Evolutionary conservation across 306 rosid genomes (phyloP), one percentile per base, ranked within the genome.

Genomic region (Glycine tomentella): DNA sequence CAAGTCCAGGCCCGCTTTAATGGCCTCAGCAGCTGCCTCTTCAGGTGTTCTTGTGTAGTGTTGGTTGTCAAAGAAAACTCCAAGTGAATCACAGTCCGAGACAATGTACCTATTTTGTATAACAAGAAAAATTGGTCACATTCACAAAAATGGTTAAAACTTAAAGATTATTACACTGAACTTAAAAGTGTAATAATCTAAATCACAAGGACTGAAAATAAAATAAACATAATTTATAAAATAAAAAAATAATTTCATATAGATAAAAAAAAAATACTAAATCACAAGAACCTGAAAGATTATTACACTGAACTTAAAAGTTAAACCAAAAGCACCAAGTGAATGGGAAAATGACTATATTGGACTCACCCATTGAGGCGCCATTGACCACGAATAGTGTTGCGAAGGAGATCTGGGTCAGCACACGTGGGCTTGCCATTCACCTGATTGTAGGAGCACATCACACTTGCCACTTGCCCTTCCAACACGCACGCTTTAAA

Each of bases 381-480:
- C 99, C 99, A 95, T 53, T 90, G 69, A 7, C 93, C 98, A 0
- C 99, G 93, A 40, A 95, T 86, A 1, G 93, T 95, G 84, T 77
- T 86, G 68, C 87, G 92, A 1, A 95, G 94, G 33, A 95, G 94
- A 45, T 91, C 78, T 13, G 96, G 83, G 72, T 95, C 98, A 6
- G 97, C 98, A 78, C 99, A 95, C 3, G 99, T 95, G 52, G 99
- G 99, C 79, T 86, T 90, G 2, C 99, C 99, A 72, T 95, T 95
- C 46, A 95, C 99, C 33, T 95, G 98, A 82, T 95, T 95, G 89
- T 95, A 95, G 4, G 99, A 95, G 61, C 99, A 95, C 99, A 95
- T 95, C 3, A 95, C 91, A 68, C 99, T 90, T 0, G 99, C 98
- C 38, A 95, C 99, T 3, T 88, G 85, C 14, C 99, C 99, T 48